Base-by-base conservation (phyloP, 768 basidiomycete species). In the Postia placenta region DNA sequence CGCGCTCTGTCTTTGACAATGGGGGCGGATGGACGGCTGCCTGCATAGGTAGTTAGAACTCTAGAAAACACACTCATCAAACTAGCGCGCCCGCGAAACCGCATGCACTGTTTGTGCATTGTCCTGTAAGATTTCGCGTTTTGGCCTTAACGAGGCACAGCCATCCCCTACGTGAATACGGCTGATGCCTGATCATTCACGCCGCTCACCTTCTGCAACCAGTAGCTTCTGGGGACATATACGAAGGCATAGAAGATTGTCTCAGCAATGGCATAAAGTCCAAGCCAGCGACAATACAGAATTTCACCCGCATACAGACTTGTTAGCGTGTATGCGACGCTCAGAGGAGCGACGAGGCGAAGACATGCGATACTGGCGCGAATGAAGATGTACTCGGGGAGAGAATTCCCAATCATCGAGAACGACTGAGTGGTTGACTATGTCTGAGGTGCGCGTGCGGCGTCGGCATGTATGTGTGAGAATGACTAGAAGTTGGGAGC, bases 311-410 rank as follows among this genome's bases (percentile, higher is more conserved):
- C 42, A 47, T 64, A 64, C 17, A 56, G 51, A 51, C 58, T 63
- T 27, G 60, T 58, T 23, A 9, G 73, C 52, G 54, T 65, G 71
- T 54, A 71, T 28, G 49, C 9, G 6, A 75, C 55, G 61, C 79
- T 80, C 33, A 69, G 58, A 14, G 81, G 81, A 0, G 76, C 71
- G 24, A 83, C 55, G 51, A 74, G 66, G 20, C 71, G 76, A 22
- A 84, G 69, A 5, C 51, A 58, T 7, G 64, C 27, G 42, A 85
- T 81, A 35, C 64, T 66, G 7, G 59, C 40, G 43, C 69, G 70
- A 42, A 85, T 82, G 56, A 76, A 73, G 49, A 80, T 51, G 58
- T 78, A 80, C 64, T 83, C 81, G 2, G 67, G 64, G 30, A 69
- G 35, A 19, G 59, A 65, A 20, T 53, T 47, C 3, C 65, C 64